Base-by-base conservation (phyloP, 257 asterid genomes). In the Mentha longifolia region DNA sequence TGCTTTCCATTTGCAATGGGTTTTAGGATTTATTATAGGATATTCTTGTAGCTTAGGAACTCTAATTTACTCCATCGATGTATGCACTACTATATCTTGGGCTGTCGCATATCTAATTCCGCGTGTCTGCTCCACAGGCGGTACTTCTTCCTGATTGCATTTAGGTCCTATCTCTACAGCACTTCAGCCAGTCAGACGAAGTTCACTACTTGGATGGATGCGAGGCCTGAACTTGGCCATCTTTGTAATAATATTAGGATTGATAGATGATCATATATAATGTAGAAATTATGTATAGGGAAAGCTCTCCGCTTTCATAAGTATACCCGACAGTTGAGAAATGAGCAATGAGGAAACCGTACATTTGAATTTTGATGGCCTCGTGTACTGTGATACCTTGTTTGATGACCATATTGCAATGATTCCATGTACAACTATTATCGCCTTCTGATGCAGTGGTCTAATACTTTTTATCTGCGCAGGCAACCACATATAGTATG, bases 201-300 rank as follows among this genome's bases (percentile, higher is more conserved):
- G 49, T 92, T 92, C 85, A 76, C 83, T 60, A 68, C 84, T 37
- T 92, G 98, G 98, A 86, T 92, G 93, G 89, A 80, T 35, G 96
- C 95, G 14, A 88, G 98, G 83, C 98, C 98, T 68, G 98, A 92
- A 81, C 97, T 92, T 5, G 91, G 91, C 76, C 97, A 92, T 78
- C 96, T 92, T 12, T 92, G 93, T 80, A 87, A 89, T 77, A 92
- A 92, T 80, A 87, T 92, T 63, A 90, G 89, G 72, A 86, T 92
- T 54, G 92, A 88, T 54, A 84, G 79, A 67, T 91, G 79, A 47
- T 37, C 64, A 49, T 60, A 30, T 67, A 65, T 42, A 35, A 61
- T 67, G 73, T 78, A 59, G 65, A 69, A 61, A 22, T 65, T 25
- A 47, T 81, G 82, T 77, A 70, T 73, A 77, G 76, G 35, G 37